Base-by-base conservation (phyloP, 225 moss, liverwort and hornwort genomes). In the Thuidium tamariscinum region DNA sequence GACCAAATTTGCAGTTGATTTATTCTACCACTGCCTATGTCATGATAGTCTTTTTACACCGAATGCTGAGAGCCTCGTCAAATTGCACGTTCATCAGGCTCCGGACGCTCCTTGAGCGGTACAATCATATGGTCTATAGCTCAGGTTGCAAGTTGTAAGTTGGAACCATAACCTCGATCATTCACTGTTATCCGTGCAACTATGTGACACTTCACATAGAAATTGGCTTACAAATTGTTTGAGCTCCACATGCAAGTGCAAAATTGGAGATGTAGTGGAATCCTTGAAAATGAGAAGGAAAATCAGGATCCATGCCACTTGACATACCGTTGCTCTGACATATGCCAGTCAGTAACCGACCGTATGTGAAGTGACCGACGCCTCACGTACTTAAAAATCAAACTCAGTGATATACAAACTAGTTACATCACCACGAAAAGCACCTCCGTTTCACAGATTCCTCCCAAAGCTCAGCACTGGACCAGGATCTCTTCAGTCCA, bases 371-470 rank as follows among this genome's bases (percentile, higher is more conserved):
- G 54, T 82, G 39, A n/a, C 51, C 16, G 16, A 9, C 16, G 62
- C 16, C 46, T 64, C 51, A 27, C 66, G 52, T 52, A 52, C 5
- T 11, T 66, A 34, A 34, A 18, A 48, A 65, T 65, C 66, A 27
- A 81, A 18, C 49, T 61, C 46, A 15, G 71, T 22, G 63, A n/a
- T 51, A 11, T 15, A 37, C 22, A 77, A 74, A 84, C n/a, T n/a
- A n/a, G n/a, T n/a, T n/a, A n/a, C 62, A 60, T 88, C 82, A 74
- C 82, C 86, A 86, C 56, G 87, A 83, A 67, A 72, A 83, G 59
- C 93, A 93, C 29, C 85, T 87, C 42, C 91, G 85, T 78, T 91
- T 93, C 41, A 84, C 49, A 17, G 93, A 88, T 10, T 88, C 91
- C 70, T 91, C 90, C 89, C 87, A 93, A 41, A 91, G 82, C 30